Conservation (phyloP, 352 stramenopile species). For the Globisporangium alternatum region DNA sequence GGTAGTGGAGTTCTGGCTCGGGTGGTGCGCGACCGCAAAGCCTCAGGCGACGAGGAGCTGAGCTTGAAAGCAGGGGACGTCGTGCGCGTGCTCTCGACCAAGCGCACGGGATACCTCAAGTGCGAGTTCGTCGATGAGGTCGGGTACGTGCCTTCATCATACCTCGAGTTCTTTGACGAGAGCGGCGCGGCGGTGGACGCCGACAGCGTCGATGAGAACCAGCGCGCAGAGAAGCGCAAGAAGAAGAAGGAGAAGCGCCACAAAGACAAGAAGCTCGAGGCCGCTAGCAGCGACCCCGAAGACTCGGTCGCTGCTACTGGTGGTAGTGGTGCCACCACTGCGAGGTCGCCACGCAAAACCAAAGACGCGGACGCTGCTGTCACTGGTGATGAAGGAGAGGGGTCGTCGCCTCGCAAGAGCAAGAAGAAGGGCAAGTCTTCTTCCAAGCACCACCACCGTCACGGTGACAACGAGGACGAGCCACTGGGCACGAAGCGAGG, state of each 20-base stretch:
- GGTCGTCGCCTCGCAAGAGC: constrained; percentile 53
- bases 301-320: constrained; percentile 19
- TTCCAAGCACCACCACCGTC: constrained; percentile 28
- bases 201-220: constrained; percentile 30
- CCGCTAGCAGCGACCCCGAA: constrained; percentile 33
- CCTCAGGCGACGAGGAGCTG: constrained; percentile 72
- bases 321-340: not conserved
- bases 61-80: constrained; percentile 57
- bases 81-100: constrained; percentile 71
- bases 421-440: constrained; percentile 47
- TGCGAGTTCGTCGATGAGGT: constrained; percentile 70
- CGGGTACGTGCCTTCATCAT: constrained; percentile 80
- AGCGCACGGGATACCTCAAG: constrained; percentile 81
- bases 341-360: constrained; percentile 39
- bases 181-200: constrained; percentile 4
- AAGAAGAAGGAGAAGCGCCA: constrained; percentile 57
- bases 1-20: constrained; percentile 35
- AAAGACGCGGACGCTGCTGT: constrained; percentile 24
- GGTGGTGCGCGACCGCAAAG: constrained; percentile 72
- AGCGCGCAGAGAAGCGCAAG: constrained; percentile 40
- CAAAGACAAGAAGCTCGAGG: constrained; percentile 37
- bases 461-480: constrained; percentile 20
- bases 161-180: constrained; percentile 78
- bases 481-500: constrained; percentile 10
- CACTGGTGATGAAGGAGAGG: constrained; percentile 18